phyloP scores from a whole-genome alignment of 2,329 filamentous ascomycete species.

The Verticillium longisporum region DNA sequence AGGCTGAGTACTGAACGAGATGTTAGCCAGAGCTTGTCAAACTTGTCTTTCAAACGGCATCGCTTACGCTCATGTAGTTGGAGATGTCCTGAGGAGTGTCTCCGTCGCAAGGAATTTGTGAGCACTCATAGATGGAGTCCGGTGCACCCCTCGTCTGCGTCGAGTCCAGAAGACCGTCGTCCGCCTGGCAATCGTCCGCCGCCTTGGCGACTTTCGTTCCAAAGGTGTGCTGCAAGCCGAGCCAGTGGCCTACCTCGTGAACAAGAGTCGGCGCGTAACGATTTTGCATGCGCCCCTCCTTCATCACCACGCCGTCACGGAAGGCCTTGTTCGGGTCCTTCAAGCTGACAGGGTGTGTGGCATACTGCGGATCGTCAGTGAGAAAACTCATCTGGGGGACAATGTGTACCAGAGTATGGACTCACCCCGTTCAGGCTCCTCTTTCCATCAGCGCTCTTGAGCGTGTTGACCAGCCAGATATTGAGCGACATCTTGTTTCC shows the following conservation, averaged over 20 bases:
- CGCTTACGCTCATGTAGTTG: not conserved
- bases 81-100: not conserved
- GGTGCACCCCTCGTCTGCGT: slow-evolving; percentile 12
- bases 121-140: slow-evolving; percentile 9
- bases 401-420: not conserved
- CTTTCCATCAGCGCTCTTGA: not conserved
- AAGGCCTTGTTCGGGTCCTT: not conserved
- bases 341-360: not conserved
- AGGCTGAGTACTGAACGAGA: slow-evolving; percentile 6
- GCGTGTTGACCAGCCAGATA: not conserved
- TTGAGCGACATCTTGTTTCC: slow-evolving; percentile 21
- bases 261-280: not conserved
- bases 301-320: not conserved
- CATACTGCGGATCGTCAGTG: not conserved
- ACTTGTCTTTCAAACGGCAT: no score
- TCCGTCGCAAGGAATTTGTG: slow-evolving; percentile 8
- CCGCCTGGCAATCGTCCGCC: slow-evolving; percentile 7
- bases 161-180: slow-evolving; percentile 13
- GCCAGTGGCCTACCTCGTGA: slow-evolving; percentile 2
- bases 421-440: not conserved
- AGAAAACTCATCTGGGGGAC: not conserved
- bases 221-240: slow-evolving; percentile 1
- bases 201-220: not conserved
- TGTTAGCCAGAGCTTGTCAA: not conserved
- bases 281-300: not conserved